Base-by-base conservation (phyloP, 768 basidiomycete species). In the Suillus weaverae region DNA sequence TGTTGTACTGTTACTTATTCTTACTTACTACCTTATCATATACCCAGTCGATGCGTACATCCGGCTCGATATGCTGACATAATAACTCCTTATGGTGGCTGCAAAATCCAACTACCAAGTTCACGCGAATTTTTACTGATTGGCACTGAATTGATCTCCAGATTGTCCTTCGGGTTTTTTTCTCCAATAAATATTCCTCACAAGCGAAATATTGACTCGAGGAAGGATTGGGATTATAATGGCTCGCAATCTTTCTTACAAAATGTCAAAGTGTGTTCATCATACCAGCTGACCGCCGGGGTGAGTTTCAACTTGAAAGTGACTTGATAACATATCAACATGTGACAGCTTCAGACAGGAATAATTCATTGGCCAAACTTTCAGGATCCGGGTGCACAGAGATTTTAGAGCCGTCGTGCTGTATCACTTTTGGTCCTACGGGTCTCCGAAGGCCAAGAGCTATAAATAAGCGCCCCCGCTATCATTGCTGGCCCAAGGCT, bases 1-100 rank as follows among this genome's bases (percentile, higher is more conserved):
- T 59, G 57, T 59, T 59, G 57, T 59, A 59, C 57, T 59, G 14
- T 41, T 32, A 54, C 20, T 35, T 11, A 32, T 54, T 33, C 20
- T 54, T 35, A 32, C 30, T 32, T 53, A 30, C 38, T 9, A 38
- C 26, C 18, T 30, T 41, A 30, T 59, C 56, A 30, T 57, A 59
- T 41, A 54, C 53, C 51, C 50, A 30, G 8, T 44, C 8, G 41
- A n/a, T 20, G 20, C 4, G 20, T 20, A 20, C 20, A n/a, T 20
- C n/a, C 16, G 43, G 43, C 43, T 44, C 44, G 20, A 10, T 1
- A 16, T 14, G 39, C 39, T 16, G 39, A 41, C 39, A 16, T 41
- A 41, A 14, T 16, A 14, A 3, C 3, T 16, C 4, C 39, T 41
- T 41, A 26, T 26, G 26, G 26, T 26, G 16, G 16, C 39, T 16